These are phyloP conservation scores for Leccinum aurantiacum DNA, from an alignment of 768 basidiomycete genomes.

Conservation along the genomic window DNA sequence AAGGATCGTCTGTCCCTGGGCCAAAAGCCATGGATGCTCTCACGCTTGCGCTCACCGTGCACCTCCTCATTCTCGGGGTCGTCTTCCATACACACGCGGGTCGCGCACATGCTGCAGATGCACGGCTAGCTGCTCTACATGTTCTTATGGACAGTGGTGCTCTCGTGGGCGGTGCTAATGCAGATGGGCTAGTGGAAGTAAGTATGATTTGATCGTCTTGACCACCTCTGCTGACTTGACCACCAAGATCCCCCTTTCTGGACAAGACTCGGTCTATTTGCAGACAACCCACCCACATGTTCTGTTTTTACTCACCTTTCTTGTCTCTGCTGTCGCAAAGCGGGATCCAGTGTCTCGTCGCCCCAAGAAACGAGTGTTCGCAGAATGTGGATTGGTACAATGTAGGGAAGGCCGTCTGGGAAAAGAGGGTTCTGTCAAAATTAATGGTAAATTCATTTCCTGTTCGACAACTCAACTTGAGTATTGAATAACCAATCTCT, in stretches of 20 bases:
- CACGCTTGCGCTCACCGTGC: slow-evolving; percentile 47
- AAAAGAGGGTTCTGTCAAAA: slow-evolving; percentile 10
- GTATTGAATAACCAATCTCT: not conserved
- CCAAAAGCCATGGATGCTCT: slow-evolving; percentile 31
- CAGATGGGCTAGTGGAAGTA: slow-evolving; percentile 42
- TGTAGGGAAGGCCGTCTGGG: slow-evolving; percentile 47
- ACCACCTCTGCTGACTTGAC: not conserved
- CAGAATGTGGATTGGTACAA: slow-evolving; percentile 54
- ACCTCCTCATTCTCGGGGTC: slow-evolving; percentile 61
- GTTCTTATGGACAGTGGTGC: slow-evolving; percentile 63
- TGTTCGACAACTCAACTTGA: not conserved
- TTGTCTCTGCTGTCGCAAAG: slow-evolving; percentile 64
- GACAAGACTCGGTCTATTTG: slow-evolving; percentile 48
- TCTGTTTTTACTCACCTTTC: slow-evolving; percentile 62
- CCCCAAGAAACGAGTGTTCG: slow-evolving; percentile 72
- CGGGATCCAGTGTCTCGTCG: slow-evolving; percentile 72
- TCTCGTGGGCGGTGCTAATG: slow-evolving; percentile 35
- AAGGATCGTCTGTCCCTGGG: slow-evolving; percentile 1
- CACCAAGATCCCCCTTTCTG: slow-evolving; percentile 30
- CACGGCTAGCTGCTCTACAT: slow-evolving; percentile 59
- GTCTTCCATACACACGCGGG: slow-evolving; percentile 64
- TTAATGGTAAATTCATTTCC: slow-evolving; percentile 14
- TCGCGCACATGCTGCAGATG: slow-evolving; percentile 44
- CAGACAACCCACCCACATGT: slow-evolving; percentile 69
- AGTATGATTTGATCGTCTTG: slow-evolving; percentile 19